Base-by-base conservation (phyloP, 768 basidiomycete genomes). In the Collybiopsis confluens region DNA sequence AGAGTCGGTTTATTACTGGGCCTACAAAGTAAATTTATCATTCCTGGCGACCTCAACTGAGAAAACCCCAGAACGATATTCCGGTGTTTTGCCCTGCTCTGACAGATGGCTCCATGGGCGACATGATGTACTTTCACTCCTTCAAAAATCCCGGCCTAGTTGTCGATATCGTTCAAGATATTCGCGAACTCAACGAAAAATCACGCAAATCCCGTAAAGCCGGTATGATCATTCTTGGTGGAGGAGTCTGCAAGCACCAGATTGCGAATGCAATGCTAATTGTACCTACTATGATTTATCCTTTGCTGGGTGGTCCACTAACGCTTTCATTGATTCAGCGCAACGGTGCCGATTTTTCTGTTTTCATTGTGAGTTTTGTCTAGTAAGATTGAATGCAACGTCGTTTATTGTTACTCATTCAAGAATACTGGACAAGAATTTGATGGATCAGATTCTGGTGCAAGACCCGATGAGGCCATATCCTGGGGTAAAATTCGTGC, bases 221-320 rank as follows among this genome's bases (percentile, higher is more conserved):
- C 18, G 97, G 97, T 2, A 98, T 98, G 95, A 92, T 99, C 61
- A 85, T 99, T 50, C 82, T 98, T 11, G 97, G 97, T 7, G 97
- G 97, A 2, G 97, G 97, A 1, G 94, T 99, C 9, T 98, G 95
- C 74, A 99, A 99, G 68, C 97, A 99, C 66, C 97, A 99, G 65
- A 97, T 99, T 54, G 96, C 96, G n/a, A 99, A 99, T 65, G 94
- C 96, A 1, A 98, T 99, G 97, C 75, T 99, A 21, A 97, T 99
- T 65, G 96, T 98, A 69, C 70, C 81, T 56, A 52, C 50, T 11
- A 41, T 41, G 37, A 45, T 15, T 36, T 28, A 54, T 53, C 16
- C 30, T 21, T n/a, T 48, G 54, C 15, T 38, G 23, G 6, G 35
- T 48, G 8, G 20, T 40, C 23, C 59, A 36, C 50, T 58, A 21